These are phyloP conservation scores for Fusarium devonianum DNA, from an alignment of 2,329 filamentous ascomycete genomes.

Conservation along the genomic window DNA sequence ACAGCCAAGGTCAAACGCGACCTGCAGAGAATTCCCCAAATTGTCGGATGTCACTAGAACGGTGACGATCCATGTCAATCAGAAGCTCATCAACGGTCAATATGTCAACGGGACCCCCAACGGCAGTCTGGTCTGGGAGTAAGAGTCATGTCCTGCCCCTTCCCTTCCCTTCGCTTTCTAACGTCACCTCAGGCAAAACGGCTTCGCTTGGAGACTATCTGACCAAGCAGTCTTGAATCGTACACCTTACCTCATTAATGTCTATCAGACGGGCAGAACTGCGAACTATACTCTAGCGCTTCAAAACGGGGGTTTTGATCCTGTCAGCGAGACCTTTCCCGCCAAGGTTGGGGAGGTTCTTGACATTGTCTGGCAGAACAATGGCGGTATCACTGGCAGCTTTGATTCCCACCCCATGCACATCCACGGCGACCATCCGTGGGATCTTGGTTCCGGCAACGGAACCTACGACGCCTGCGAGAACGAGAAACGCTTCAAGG, in stretches of 20 bases:
- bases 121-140: slow-evolving; percentile 29
- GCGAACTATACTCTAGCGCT: slow-evolving; percentile 61
- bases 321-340: slow-evolving; percentile 56
- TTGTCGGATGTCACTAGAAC: slow-evolving; percentile 58
- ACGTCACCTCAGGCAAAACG: slow-evolving; percentile 27
- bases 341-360: slow-evolving; percentile 63
- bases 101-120: slow-evolving; percentile 26
- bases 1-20: not conserved
- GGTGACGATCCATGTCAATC: slow-evolving; percentile 55
- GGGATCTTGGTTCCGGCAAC: slow-evolving; percentile 19
- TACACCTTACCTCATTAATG: slow-evolving; percentile 25
- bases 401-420: slow-evolving; percentile 30
- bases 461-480: slow-evolving; percentile 15
- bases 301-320: slow-evolving; percentile 61
- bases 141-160: no score
- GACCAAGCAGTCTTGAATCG: slow-evolving; percentile 21
- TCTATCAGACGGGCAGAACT: slow-evolving; percentile 21
- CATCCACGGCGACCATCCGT: slow-evolving; percentile 20
- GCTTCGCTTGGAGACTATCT: slow-evolving; percentile 23
- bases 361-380: slow-evolving; percentile 59
- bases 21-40: slow-evolving; percentile 44
- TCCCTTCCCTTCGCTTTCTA: no score
- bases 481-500: slow-evolving; percentile 16
- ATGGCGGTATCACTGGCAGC: slow-evolving; percentile 43
- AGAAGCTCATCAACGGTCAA: slow-evolving; percentile 46